Evolutionary conservation across 352 stramenopile genomes (phyloP), one percentile per base, ranked within the genome.

Genomic region (Phytophthora litchii): DNA sequence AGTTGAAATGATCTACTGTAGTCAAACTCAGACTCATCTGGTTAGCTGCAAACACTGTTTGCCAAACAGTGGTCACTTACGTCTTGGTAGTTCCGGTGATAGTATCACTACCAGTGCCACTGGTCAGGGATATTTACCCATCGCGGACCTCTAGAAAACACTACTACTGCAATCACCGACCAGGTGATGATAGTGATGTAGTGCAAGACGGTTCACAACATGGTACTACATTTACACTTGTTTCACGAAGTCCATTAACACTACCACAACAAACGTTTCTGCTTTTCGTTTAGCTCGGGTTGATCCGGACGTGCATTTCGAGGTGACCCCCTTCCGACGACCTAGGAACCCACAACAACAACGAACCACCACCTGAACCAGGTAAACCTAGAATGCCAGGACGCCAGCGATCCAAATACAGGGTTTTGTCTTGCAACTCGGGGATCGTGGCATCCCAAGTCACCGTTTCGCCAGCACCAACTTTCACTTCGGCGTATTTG

Each of bases 321-420:
- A 65, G 20, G 20, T 65, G 40, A 13, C 56, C 56, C 11, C 49
- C 48, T 16, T 60, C 38, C 0, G 56, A 53, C 4, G 56, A 19
- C 8, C 49, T 29, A 9, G 56, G 40, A 1, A 60, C 19, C 56
- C 56, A 65, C 25, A 65, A 19, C 20, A 47, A 32, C 11, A 65
- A 11, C n/a, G 56, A 65, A 2, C 56, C 56, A 27, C 56, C 56
- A 0, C 56, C 49, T 12, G 56, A 60, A 25, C 48, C 56, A 48
- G 56, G 14, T 4, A 60, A 17, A 4, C 48, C 56, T 8, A 60
- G 4, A 0, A 48, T 1, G 21, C 42, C 42, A 2, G 56, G 40
- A 17, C 56, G 17, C 56, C 56, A 65, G 3, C 56, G 56, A 53
- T 60, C 56, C 31, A 65, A 29, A 10, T 65, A 65, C 40, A 65